Conservation (phyloP, 2,329 filamentous ascomycete genomes). For the Boeremia exigua region DNA sequence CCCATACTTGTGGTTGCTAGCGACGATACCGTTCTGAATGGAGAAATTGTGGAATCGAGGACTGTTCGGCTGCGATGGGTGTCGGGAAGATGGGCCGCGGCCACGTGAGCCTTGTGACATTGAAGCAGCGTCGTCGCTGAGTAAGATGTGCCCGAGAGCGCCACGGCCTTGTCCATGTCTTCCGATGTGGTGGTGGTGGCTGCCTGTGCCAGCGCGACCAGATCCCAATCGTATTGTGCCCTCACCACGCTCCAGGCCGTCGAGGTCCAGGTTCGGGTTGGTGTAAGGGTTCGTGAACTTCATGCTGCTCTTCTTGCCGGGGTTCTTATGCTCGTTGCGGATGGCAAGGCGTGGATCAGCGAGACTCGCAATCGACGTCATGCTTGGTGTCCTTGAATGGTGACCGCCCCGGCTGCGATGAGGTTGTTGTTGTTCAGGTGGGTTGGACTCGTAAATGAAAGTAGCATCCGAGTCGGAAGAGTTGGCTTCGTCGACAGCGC, state of each 20-base stretch:
- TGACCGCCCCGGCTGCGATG: slow-evolving; percentile 82
- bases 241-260: slow-evolving; percentile 48
- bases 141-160: slow-evolving; percentile 71
- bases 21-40: slow-evolving; percentile 42
- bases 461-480: slow-evolving; percentile 98
- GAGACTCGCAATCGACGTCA: slow-evolving; percentile 78
- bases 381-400: slow-evolving; percentile 86
- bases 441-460: slow-evolving; percentile 98
- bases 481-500: slow-evolving; percentile 92
- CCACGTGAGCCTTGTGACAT: slow-evolving; percentile 75
- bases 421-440: slow-evolving; percentile 64
- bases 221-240: slow-evolving; percentile 50
- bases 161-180: slow-evolving; percentile 77
- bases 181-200: slow-evolving; percentile 81
- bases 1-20: slow-evolving; percentile 61
- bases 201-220: slow-evolving; percentile 61
- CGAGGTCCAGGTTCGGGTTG: slow-evolving; percentile 61
- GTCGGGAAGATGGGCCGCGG: slow-evolving; percentile 63
- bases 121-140: slow-evolving; percentile 58
- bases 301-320: slow-evolving; percentile 87
- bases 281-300: slow-evolving; percentile 84
- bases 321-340: slow-evolving; percentile 67
- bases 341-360: slow-evolving; percentile 62
- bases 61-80: slow-evolving; percentile 71
- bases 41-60: slow-evolving; percentile 61